phyloP scores from a whole-genome alignment of 352 stramenopile species.

The Blastocystis sp. region DNA sequence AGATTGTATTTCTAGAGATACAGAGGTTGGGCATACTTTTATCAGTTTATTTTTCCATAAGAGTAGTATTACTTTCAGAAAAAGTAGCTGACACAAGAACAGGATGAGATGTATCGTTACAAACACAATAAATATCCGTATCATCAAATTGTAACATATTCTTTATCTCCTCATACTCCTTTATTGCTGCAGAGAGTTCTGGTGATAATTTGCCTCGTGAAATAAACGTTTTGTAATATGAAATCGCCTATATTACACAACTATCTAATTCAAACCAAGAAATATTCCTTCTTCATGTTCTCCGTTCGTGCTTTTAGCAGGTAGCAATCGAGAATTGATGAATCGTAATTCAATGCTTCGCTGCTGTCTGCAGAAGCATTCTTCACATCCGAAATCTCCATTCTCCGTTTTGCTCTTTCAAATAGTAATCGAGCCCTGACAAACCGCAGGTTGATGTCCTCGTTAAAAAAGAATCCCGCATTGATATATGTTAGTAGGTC shows the following conservation, averaged over 20 bases:
- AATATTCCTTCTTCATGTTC: neutral
- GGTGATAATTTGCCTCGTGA: neutral
- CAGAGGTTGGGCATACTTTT: no score
- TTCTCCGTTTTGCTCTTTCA: neutral
- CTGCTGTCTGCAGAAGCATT: conserved; percentile 14
- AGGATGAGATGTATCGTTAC: neutral
- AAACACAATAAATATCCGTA: conserved; percentile 1
- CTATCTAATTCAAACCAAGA: neutral
- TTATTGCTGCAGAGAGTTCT: neutral
- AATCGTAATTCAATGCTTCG: conserved; percentile 39
- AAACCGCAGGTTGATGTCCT: neutral
- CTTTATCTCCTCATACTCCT: conserved; percentile 8
- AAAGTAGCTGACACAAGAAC: neutral
- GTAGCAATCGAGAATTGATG: neutral
- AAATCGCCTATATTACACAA: neutral
- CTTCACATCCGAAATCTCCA: neutral
- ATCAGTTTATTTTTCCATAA: neutral
- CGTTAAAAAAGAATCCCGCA: conserved; percentile 32
- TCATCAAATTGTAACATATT: conserved; percentile 7
- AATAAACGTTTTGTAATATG: neutral
- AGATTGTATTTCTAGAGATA: no score
- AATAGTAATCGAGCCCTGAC: neutral
- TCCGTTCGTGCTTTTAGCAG: conserved; percentile 17
- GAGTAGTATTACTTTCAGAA: no score
- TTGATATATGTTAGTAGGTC: neutral